These are phyloP conservation scores for Colletotrichum sp. DNA, from an alignment of 2,329 filamentous ascomycete genomes.

Conservation along the genomic window DNA sequence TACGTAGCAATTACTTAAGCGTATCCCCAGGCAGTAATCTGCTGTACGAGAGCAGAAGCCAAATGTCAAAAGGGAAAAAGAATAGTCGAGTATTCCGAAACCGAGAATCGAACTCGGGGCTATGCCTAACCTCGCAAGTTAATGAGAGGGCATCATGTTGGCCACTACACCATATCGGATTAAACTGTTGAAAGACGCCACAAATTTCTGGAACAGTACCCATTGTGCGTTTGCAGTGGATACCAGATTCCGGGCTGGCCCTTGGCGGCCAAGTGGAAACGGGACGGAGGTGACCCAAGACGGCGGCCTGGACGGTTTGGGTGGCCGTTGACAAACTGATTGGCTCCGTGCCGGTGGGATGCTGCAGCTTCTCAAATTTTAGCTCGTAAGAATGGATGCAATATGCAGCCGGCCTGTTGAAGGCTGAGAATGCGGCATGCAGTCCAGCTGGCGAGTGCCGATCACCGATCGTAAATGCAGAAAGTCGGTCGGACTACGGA, in stretches of 20 bases:
- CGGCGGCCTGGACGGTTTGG: background rate
- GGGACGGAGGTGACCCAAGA: background rate
- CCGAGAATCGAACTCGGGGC: conserved; percentile 20
- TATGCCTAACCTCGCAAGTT: conserved; percentile 6
- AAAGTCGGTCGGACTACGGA: background rate
- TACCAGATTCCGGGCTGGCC: background rate
- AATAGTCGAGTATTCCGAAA: background rate
- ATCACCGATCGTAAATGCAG: background rate
- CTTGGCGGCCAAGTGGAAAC: background rate
- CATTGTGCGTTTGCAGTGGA: background rate
- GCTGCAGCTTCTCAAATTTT: background rate
- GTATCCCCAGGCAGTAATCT: background rate
- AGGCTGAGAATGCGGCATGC: fast-evolving
- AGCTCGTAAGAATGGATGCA: background rate
- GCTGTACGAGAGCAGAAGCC: background rate
- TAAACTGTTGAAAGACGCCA: fast-evolving
- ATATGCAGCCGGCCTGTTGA: background rate
- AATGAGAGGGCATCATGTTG: conserved; percentile 22
- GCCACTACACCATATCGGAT: conserved; percentile 22
- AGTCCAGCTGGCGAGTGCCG: background rate
- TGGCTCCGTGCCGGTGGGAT: background rate
- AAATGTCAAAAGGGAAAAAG: background rate
- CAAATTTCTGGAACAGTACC: background rate
- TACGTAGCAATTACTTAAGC: background rate
- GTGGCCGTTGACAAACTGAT: background rate